Percentiles rank a stretch among this genome's conserved stretches.
These are phyloP conservation scores for Globisporangium barbulae DNA, from an alignment of 352 stramenopile species.

Conservation along the genomic window DNA sequence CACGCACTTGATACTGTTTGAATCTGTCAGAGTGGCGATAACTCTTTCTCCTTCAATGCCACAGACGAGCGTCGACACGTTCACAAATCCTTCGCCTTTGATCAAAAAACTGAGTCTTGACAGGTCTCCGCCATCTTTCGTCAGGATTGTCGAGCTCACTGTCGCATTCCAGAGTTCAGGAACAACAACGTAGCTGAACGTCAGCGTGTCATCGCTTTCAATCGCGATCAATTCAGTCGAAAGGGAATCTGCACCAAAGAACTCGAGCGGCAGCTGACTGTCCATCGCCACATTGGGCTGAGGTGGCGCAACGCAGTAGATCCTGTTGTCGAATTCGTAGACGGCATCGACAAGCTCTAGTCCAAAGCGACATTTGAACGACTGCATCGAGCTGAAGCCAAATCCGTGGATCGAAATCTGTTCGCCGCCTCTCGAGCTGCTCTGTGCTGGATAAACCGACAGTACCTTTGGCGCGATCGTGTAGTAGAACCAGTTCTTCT, in stretches of 20 bases:
- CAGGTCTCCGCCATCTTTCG: not conserved
- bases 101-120: not conserved
- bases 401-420: slow-evolving; percentile 25
- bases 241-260: not conserved
- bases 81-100: not conserved
- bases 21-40: slow-evolving; percentile 1
- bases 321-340: slow-evolving; percentile 25
- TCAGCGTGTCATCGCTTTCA: slow-evolving; percentile 2
- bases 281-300: not conserved
- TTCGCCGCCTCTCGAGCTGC: slow-evolving; percentile 20
- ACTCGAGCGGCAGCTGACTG: not conserved
- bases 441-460: slow-evolving; percentile 21
- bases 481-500: slow-evolving; percentile 38
- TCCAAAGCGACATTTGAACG: slow-evolving; percentile 31
- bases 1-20: slow-evolving; percentile 18
- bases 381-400: slow-evolving; percentile 21
- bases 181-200: slow-evolving; percentile 26
- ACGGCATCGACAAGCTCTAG: slow-evolving; percentile 14
- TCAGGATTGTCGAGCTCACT: not conserved
- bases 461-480: slow-evolving; percentile 20
- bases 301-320: slow-evolving; percentile 28
- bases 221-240: not conserved
- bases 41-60: slow-evolving; percentile 16
- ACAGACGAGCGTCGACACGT: not conserved
- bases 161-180: slow-evolving; percentile 22